Base-by-base conservation (phyloP, 495 filamentous ascomycete species). In the Talaromyces nanjingensis region DNA sequence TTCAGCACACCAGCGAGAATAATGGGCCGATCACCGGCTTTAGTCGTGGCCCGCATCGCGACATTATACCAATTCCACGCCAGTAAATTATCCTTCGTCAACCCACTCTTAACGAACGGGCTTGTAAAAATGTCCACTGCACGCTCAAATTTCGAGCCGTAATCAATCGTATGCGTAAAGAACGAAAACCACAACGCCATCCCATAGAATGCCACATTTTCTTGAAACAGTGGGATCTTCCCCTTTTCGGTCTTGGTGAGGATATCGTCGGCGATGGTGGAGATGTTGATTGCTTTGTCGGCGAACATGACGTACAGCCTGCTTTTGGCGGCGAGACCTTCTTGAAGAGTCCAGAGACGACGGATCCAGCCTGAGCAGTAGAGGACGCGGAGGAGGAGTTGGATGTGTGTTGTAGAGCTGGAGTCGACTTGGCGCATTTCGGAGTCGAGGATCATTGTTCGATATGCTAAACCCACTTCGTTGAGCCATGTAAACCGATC, bases 351-450 rank as follows among this genome's bases (percentile, higher is more conserved):
- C 52, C 52, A 54, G 3, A 54, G 52, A 2, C 52, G 52, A 4
- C 52, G n/a, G 12, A 54, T 54, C 52, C 52, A 54, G 52, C 52
- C 52, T 16, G 52, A 54, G 52, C 52, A 54, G 24, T 54, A 54
- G 8, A 54, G 20, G 3, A 54, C 52, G 20, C 52, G 52, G 14
- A 54, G 52, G 8, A 54, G 24, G 20, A 54, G 52, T 27, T 54
- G 20, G 7, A 54, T 7, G 14, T 16, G 7, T 5, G 52, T 12
- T 27, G 52, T 27, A 25, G 52, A 54, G 11, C 18, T 20, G 3
- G 52, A 54, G 6, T 54, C 52, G 52, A 54, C 52, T 22, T 24
- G 52, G n/a, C 52, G n/a, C 52, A 54, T 54, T 54, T 54, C 52
- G 3, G 52, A 54, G 18, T 54, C 52, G 18, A 54, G 52, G 8